Conservation (phyloP, 176 grass and related monocot genomes). For the Alopecurus myosuroides region DNA sequence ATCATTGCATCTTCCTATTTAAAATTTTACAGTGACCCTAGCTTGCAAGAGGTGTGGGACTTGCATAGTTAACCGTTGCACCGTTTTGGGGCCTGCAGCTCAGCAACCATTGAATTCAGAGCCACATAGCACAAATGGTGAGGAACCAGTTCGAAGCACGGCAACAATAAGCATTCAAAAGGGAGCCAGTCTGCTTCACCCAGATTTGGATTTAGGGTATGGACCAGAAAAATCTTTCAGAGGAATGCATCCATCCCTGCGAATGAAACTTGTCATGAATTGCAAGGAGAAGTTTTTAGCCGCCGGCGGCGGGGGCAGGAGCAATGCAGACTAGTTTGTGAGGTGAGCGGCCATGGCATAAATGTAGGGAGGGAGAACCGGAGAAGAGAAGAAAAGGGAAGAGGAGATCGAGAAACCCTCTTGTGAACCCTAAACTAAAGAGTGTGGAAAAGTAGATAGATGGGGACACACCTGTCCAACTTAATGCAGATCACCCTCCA, state of each 20-base stretch:
- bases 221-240: not conserved
- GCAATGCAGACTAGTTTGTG: conserved; percentile 15
- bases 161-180: conserved; percentile 25
- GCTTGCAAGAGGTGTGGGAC: not conserved
- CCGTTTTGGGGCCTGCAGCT: conserved; percentile 18
- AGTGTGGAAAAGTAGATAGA: conserved; percentile 48
- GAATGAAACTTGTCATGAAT: conserved; percentile 31
- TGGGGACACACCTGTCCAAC: conserved; percentile 31
- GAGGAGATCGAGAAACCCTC: not conserved
- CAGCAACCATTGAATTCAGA: conserved; percentile 12
- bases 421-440: conserved; percentile 53
- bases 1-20: conserved; percentile 39
- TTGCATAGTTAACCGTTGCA: conserved; percentile 18
- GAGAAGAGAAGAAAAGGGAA: not conserved
- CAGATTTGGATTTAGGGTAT: conserved; percentile 20
- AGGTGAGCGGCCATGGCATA: conserved; percentile 22
- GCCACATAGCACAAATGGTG: conserved; percentile 13
- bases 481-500: conserved; percentile 72
- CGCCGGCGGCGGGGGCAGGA: conserved; percentile 16
- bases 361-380: conserved; percentile 30
- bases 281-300: conserved; percentile 26
- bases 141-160: conserved; percentile 31
- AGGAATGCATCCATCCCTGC: not conserved
- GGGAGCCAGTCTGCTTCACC: conserved; percentile 21
- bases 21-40: not conserved